Percentiles rank a stretch among this genome's conserved stretches.
Conservation (phyloP, 2,329 filamentous ascomycete genomes). For the Leptographium lundbergii region DNA sequence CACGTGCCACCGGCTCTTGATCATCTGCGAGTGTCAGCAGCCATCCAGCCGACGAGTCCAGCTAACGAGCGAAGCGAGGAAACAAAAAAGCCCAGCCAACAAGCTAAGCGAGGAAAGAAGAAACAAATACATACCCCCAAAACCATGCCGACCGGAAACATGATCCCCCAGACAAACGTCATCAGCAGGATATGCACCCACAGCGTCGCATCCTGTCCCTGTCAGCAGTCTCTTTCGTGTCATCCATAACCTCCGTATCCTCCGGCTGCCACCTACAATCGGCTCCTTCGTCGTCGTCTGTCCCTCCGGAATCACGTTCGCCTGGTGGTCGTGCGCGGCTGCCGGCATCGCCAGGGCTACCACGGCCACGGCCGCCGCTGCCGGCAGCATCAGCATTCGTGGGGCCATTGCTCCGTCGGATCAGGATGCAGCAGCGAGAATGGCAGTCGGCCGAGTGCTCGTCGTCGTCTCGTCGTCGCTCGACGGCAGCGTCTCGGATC, state of each 20-base stretch:
- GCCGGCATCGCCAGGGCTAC: constrained; percentile 11
- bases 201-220: constrained; percentile 58
- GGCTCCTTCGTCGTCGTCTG: constrained; percentile 58
- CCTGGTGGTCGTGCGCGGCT: constrained; percentile 34
- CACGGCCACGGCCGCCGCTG: constrained; percentile 3
- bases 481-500: neutral
- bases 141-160: constrained; percentile 93
- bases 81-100: neutral
- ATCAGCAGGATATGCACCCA: constrained; percentile 92
- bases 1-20: constrained; percentile 87
- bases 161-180: constrained; percentile 74
- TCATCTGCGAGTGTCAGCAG: constrained; percentile 44
- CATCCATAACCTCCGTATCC: too few species aligned
- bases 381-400: neutral
- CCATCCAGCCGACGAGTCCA: neutral
- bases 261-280: constrained; percentile 14
- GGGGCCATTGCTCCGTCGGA: neutral
- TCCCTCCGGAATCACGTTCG: constrained; percentile 51
- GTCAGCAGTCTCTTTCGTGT: too few species aligned
- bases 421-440: neutral
- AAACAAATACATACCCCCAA: constrained; percentile 53
- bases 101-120: neutral
- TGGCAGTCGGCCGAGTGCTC: neutral
- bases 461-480: neutral
- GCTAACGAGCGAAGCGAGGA: neutral